Base-by-base conservation (phyloP, 768 basidiomycete species). In the Gelatoporia subvermispora region DNA sequence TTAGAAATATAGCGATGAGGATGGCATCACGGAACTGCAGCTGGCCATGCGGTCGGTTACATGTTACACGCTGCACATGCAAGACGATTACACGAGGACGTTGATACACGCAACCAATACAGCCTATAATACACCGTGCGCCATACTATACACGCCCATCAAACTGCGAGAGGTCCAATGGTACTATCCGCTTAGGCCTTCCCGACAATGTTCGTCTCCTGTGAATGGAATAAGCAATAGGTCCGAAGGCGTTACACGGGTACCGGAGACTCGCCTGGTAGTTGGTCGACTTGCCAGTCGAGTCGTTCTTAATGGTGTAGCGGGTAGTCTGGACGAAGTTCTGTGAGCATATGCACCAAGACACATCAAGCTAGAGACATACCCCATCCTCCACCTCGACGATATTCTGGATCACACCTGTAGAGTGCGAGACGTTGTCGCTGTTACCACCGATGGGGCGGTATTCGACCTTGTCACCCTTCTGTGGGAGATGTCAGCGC, bases 391-490 rank as follows among this genome's bases (percentile, higher is more conserved):
- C 54, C 11, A 41, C 58, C 11, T 65, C 64, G 0, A 55, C 35
- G 17, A 74, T 52, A 3, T 63, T 48, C 25, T 67, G 60, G 18
- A 75, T 67, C 21, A 63, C 58, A 9, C 71, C 73, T 7, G 56
- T 57, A 7, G 65, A 68, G 54, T 71, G 68, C 2, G 69, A 54
- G 42, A 75, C 69, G 17, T 69, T 71, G 52, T 74, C 71, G 5
- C 47, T 18, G 8, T 43, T 54, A 18, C 71, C 73, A 9, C 74
- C 74, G 25, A 74, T 66, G 35, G 69, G 70, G 43, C 70, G 65
- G 49, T 74, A 75, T 53, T 73, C 72, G 54, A 75, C 69, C 49
- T 59, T 67, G 51, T 75, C 71, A 45, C 72, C 72, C 50, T 62
- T 53, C 69, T 67, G 40, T 8, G 40, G 10, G 17, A 34, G n/a